These are phyloP conservation scores for Schizothecium vesticola DNA, from an alignment of 495 filamentous ascomycete genomes.

Conservation along the genomic window DNA sequence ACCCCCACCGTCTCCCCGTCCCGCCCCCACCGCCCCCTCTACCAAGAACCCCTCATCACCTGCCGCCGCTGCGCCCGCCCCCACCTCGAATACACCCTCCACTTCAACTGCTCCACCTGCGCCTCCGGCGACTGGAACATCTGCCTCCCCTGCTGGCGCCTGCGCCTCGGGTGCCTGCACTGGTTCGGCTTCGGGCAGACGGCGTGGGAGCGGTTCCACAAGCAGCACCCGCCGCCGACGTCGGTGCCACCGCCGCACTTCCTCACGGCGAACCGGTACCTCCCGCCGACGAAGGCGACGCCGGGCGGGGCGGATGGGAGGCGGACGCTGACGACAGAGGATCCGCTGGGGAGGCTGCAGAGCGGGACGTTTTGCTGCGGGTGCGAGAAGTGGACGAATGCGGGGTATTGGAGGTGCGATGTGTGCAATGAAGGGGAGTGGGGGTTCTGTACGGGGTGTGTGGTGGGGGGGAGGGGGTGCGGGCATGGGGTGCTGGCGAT, in stretches of 20 bases:
- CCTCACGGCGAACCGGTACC: constrained; percentile 61
- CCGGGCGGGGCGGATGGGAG: constrained; percentile 46
- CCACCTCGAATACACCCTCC: constrained; percentile 74
- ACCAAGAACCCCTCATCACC: constrained; percentile 62
- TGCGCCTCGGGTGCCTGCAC: constrained; percentile 65
- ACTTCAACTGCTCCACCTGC: constrained; percentile 71
- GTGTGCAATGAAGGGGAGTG: constrained; percentile 84
- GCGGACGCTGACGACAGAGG: constrained; percentile 53
- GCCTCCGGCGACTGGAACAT: constrained; percentile 65
- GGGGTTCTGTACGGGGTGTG: constrained; percentile 82
- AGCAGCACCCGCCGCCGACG: constrained; percentile 18
- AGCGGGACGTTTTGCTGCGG: constrained; percentile 76
- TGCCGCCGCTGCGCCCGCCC: constrained; percentile 62
- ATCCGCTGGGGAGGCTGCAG: constrained; percentile 60
- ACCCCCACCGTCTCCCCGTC: constrained; percentile 18
- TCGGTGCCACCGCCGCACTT: constrained; percentile 55
- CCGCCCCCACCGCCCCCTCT: constrained; percentile 36
- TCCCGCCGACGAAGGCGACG: constrained; percentile 44
- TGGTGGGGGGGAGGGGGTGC: constrained; percentile 70
- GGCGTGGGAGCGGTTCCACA: constrained; percentile 56
- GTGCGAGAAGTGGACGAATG: constrained; percentile 65
- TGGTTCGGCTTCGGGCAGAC: constrained; percentile 72
- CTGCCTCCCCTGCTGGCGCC: constrained; percentile 72
- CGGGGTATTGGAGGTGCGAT: constrained; percentile 79
- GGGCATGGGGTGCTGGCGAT: constrained; percentile 72